Evolutionary conservation across 176 grass and related monocot species (phyloP).

Genomic region (Thalia dealbata): DNA sequence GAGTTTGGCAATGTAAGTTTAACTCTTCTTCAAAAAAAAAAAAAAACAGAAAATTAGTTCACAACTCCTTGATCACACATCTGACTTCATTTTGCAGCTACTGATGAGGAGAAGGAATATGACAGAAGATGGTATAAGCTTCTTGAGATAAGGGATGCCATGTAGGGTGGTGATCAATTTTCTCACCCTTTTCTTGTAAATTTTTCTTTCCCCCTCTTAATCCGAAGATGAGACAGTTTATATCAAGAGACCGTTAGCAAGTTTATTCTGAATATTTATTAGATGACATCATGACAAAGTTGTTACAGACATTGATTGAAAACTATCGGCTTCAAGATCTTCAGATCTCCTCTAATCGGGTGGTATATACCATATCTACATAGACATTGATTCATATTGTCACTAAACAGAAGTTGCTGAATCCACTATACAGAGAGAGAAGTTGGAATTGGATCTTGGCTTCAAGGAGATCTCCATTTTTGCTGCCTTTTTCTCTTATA

Average conservation of each 20-base stretch:
- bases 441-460: too few relatives aligned
- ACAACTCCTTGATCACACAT: background rate
- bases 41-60: background rate
- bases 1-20: constrained; percentile 46
- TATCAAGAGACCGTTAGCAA: background rate
- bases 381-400: too few relatives aligned
- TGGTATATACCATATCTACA: too few relatives aligned
- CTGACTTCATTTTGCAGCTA: constrained; percentile 26
- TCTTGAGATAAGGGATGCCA: constrained; percentile 46
- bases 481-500: too few relatives aligned
- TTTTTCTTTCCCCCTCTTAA: background rate
- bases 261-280: background rate
- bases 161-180: constrained; percentile 27
- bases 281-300: too few relatives aligned
- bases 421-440: too few relatives aligned
- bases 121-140: constrained; percentile 43
- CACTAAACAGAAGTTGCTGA: too few relatives aligned
- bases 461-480: too few relatives aligned
- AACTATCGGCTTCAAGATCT: too few relatives aligned
- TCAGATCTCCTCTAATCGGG: too few relatives aligned
- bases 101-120: constrained; percentile 19
- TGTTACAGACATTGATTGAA: too few relatives aligned
- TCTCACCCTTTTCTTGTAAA: background rate
- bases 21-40: background rate
- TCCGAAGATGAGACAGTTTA: background rate